Evolutionary conservation across 202 grass and related monocot species (phyloP).

Genomic region (Schoenoplectus triqueter): DNA sequence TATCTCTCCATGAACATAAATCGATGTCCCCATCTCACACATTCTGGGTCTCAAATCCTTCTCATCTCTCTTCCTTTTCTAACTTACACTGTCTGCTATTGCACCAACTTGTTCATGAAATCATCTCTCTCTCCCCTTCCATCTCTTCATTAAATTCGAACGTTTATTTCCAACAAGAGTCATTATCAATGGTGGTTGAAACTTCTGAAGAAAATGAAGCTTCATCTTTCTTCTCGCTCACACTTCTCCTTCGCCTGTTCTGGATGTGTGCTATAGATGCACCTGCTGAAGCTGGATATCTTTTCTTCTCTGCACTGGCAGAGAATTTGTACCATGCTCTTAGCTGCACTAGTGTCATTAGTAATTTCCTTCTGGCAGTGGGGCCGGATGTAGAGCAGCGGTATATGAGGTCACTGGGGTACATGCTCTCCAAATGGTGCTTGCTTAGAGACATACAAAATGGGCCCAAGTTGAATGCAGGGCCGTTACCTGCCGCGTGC

Average conservation of each 20-base stretch:
- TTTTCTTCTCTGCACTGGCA: constrained; percentile 68
- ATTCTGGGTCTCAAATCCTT: constrained; percentile 56
- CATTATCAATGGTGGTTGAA: constrained; percentile 26
- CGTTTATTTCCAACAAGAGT: constrained; percentile 40
- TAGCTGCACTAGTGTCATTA: constrained; percentile 45
- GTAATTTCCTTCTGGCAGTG: constrained; percentile 49
- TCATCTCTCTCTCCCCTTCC: constrained; percentile 50
- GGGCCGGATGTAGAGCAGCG: constrained; percentile 68
- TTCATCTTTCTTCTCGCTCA: constrained; percentile 56
- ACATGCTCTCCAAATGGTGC: constrained; percentile 94
- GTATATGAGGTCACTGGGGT: constrained; percentile 79
- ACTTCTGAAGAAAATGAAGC: constrained; percentile 29
- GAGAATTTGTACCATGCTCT: constrained; percentile 46
- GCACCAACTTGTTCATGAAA: constrained; percentile 64
- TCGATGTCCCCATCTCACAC: constrained; percentile 23
- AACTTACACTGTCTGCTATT: constrained; percentile 46
- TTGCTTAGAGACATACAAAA: constrained; percentile 64
- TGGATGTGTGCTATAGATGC: constrained; percentile 70
- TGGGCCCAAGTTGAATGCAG: neutral
- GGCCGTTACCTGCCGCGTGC: constrained; percentile 45
- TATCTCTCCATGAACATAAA: constrained; percentile 45
- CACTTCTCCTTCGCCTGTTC: constrained; percentile 75
- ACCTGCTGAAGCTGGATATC: constrained; percentile 66
- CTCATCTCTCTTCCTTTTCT: constrained; percentile 26
- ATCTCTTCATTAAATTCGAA: constrained; percentile 30